Conservation (phyloP, 2,329 filamentous ascomycete species). For the Aspergillus hortae region DNA sequence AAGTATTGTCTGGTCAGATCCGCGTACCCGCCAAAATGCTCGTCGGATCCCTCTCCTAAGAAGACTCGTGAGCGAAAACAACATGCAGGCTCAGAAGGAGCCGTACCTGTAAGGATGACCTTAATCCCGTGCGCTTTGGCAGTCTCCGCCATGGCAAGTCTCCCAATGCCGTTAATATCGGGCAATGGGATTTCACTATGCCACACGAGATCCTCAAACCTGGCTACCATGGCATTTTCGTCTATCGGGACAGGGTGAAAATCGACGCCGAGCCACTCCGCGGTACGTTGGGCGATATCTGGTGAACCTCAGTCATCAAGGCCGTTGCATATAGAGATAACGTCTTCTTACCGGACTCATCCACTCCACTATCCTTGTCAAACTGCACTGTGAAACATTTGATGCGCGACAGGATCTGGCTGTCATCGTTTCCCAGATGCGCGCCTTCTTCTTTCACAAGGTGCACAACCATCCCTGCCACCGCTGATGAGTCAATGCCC, state of each 20-base stretch:
- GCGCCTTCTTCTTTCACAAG: constrained; percentile 43
- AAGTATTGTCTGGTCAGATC: constrained; percentile 43
- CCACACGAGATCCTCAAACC: constrained; percentile 46
- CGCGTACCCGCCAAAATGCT: not conserved
- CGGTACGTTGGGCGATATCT: constrained; percentile 36
- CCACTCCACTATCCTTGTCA: constrained; percentile 45
- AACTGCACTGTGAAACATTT: constrained; percentile 54
- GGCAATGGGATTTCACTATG: constrained; percentile 44
- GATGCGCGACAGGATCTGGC: constrained; percentile 26
- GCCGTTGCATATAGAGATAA: not conserved
- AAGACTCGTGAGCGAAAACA: not conserved
- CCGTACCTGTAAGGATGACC: constrained; percentile 50
- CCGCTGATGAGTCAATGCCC: constrained; percentile 55
- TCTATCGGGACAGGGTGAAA: constrained; percentile 43
- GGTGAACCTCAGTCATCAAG: not conserved
- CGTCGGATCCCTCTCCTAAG: not conserved
- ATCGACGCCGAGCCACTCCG: constrained; percentile 47
- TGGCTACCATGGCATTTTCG: constrained; percentile 41
- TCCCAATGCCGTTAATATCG: constrained; percentile 55
- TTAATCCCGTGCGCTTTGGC: constrained; percentile 48
- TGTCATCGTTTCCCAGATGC: constrained; percentile 45
- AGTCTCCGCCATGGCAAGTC: constrained; percentile 46
- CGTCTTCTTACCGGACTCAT: constrained; percentile 44
- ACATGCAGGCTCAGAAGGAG: no score
- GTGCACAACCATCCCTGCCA: constrained; percentile 56